Base-by-base conservation (phyloP, 192 early-diverging fungal species). In the Podila horticola region DNA sequence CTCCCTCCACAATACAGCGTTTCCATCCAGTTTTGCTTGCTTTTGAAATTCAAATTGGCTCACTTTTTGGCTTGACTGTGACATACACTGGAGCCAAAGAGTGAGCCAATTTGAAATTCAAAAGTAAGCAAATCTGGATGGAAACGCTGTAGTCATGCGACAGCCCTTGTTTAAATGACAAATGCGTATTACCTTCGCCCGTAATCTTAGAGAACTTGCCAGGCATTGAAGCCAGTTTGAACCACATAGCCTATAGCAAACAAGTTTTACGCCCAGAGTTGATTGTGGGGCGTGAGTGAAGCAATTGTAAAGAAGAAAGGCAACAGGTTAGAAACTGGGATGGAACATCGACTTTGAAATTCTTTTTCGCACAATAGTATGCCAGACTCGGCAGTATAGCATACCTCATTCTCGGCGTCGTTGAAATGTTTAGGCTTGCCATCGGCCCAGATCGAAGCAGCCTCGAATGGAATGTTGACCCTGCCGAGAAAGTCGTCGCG, bases 401-500 rank as follows among this genome's bases (percentile, higher is more conserved):
- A 74, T 87, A 86, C 82, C 71, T 88, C 72, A 71, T 91, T 92
- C 22, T 76, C 59, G 36, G 86, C 82, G 62, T 90, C 88, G 45
- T 90, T 82, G 67, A 85, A 88, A 58, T 77, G 76, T 63, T 82
- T 84, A 1, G 82, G 67, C 45, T 67, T 59, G 2, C 82, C 75
- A 51, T 86, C 81, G 30, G 64, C 74, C 72, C 90, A 84, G 29
- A 93, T 61, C 4, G 76, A 81, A 6, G 76, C 2, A 20, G 91
- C 83, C 8, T 85, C 63, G 38, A 95, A 81, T 3, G 92, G 86
- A 6, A 95, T 84, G 38, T 71, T 67, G 1, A 91, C 57, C 29
- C 93, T 88, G 10, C 94, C 94, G 79, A 95, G 79, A 77, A 90
- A 95, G 51, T 90, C 89, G 8, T 88, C 85, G 24, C 66, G 58